Evolutionary conservation across 768 basidiomycete species (phyloP).

Genomic region (Lactarius indigo): DNA sequence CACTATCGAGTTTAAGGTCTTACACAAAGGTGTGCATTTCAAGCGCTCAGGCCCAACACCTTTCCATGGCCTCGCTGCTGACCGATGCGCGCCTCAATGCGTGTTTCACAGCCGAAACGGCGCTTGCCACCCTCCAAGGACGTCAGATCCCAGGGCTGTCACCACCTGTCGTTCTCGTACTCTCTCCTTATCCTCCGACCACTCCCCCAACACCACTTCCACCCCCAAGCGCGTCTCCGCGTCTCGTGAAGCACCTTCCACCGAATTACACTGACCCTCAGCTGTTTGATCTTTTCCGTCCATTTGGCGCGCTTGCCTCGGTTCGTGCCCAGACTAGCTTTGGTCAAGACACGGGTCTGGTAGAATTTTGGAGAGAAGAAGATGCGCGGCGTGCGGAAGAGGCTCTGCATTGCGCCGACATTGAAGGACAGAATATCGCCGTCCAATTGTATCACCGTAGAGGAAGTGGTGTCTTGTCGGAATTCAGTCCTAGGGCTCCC

Average conservation of each 20-base stretch:
- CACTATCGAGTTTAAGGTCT: slow-evolving; percentile 79
- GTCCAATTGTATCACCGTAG: slow-evolving; percentile 69
- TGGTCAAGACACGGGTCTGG: slow-evolving; percentile 70
- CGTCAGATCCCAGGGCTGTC: slow-evolving; percentile 61
- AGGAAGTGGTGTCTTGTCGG: slow-evolving; percentile 48
- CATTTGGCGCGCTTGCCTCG: slow-evolving; percentile 80
- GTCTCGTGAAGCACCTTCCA: slow-evolving; percentile 84
- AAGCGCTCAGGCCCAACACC: slow-evolving; percentile 4
- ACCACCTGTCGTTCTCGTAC: slow-evolving; percentile 57
- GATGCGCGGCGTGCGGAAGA: slow-evolving; percentile 78
- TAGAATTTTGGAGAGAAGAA: slow-evolving; percentile 87
- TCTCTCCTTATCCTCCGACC: slow-evolving; percentile 84
- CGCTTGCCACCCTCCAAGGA: slow-evolving; percentile 77
- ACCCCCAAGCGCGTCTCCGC: slow-evolving; percentile 70
- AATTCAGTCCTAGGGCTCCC: slow-evolving; percentile 72
- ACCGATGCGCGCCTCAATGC: slow-evolving; percentile 19
- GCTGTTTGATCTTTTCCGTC: slow-evolving; percentile 82
- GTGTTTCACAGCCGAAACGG: slow-evolving; percentile 70
- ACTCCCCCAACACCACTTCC: slow-evolving; percentile 71
- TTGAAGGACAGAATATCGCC: slow-evolving; percentile 81
- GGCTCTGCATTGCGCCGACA: slow-evolving; percentile 77
- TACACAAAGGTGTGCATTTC: slow-evolving; percentile 64
- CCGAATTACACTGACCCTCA: slow-evolving; percentile 60
- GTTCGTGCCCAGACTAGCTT: slow-evolving; percentile 70
- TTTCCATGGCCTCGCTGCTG: background rate